These are phyloP conservation scores for Fragaria ananassa DNA, from an alignment of 306 rosid genomes.

Conservation along the genomic window DNA sequence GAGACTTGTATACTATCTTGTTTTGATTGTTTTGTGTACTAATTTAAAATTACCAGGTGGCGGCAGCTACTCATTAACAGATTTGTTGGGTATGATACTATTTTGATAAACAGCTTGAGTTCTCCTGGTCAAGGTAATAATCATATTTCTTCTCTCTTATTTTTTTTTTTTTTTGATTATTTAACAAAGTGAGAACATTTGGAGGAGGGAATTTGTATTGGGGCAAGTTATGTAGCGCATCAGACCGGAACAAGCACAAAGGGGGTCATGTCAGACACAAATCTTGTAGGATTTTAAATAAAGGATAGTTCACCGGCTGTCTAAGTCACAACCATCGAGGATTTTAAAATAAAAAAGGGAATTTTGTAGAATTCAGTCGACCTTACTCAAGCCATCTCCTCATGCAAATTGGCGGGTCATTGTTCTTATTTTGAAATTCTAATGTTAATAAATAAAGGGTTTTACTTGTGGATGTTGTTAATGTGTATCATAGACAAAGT, in stretches of 20 bases:
- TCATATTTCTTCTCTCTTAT: neutral
- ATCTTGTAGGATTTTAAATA: neutral
- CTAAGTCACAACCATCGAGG: neutral
- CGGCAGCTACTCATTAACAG: conserved; percentile 94
- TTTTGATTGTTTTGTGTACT: conserved; percentile 6
- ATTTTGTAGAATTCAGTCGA: neutral
- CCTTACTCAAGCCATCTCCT: neutral
- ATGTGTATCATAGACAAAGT: neutral
- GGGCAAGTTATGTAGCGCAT: neutral
- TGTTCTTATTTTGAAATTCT: neutral
- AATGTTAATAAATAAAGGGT: neutral
- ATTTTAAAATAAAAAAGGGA: neutral
- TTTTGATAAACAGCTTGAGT: conserved; percentile 91
- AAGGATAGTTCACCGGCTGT: neutral
- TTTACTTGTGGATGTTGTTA: neutral
- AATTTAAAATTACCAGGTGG: conserved; percentile 62
- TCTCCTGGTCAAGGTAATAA: conserved; percentile 92
- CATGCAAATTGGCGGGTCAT: neutral
- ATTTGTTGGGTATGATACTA: conserved; percentile 97
- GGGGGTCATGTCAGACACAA: neutral
- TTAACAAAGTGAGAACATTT: neutral
- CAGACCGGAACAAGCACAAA: neutral
- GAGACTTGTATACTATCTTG: conserved; percentile 10
- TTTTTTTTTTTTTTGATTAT: neutral
- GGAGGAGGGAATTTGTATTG: neutral